phyloP scores from a whole-genome alignment of 805 yeast genomes.

The Jamesozyma piceae region DNA sequence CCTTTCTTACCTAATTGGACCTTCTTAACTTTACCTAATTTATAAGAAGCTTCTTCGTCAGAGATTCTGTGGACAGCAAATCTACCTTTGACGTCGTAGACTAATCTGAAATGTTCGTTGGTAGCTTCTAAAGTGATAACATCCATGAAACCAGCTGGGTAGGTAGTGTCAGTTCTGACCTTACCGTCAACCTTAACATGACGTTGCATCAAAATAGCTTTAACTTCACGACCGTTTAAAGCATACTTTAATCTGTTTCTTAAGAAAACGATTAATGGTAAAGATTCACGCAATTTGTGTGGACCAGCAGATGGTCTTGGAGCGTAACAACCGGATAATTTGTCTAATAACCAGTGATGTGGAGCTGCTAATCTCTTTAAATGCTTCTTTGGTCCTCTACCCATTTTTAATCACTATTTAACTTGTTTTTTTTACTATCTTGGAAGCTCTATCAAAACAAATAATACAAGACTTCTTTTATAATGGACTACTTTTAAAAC shows the following conservation, averaged over 20 bases:
- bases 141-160: slow-evolving; percentile 99
- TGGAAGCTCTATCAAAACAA: too few species aligned
- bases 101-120: slow-evolving; percentile 98
- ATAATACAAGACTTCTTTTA: not conserved
- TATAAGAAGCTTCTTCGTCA: slow-evolving; percentile 96
- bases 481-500: not conserved
- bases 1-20: slow-evolving; percentile 98
- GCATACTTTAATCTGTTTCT: slow-evolving; percentile 99
- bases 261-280: slow-evolving; percentile 91
- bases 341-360: slow-evolving; percentile 99
- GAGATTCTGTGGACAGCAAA: slow-evolving; percentile 99
- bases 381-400: slow-evolving; percentile 93
- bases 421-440: slow-evolving; percentile 1
- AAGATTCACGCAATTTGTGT: slow-evolving; percentile 96
- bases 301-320: slow-evolving; percentile 99
- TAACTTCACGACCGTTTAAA: slow-evolving; percentile 97
- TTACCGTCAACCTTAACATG: slow-evolving; percentile 98
- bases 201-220: slow-evolving; percentile 96
- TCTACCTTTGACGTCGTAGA: slow-evolving; percentile 98
- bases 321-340: slow-evolving; percentile 97
- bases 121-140: slow-evolving; percentile 95
- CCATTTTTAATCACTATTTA: slow-evolving; percentile 41
- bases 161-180: slow-evolving; percentile 97
- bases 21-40: slow-evolving; percentile 95
- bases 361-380: slow-evolving; percentile 99